Base-by-base conservation (phyloP, 1,139 yeast genomes). In the Scheffersomyces parashehatae region DNA sequence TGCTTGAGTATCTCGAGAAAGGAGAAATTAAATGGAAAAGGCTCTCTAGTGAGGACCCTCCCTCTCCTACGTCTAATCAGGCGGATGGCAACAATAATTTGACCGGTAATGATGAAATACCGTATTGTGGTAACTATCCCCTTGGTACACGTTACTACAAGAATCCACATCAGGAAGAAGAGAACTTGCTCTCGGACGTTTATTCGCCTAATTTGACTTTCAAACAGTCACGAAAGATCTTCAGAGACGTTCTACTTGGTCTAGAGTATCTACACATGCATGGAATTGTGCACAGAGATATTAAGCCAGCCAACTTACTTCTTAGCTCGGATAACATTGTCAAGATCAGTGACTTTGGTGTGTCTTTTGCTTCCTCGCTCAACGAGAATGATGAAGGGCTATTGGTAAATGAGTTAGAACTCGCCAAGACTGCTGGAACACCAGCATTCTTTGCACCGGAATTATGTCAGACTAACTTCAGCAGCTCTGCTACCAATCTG, bases 321-420 rank as follows among this genome's bases (percentile, higher is more conserved):
- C 82, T 90, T 3, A 77, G 88, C 31, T 73, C 80, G 14, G 84
- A 87, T 51, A 83, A 85, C 43, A 74, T 77, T 4, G 98, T 93
- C 28, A 93, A 93, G 64, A 95, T 95, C 29, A 86, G 96, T 26
- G 99, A 93, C 68, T 95, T 95, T 67, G 99, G 99, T 14, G 97
- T 95, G 8, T 90, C 98, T 1, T 88, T 88, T 65, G 95, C 95
- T 1, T 76, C 87, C 0, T 75, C 82, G 2, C 68, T 86, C 49
- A 76, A 69, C 55, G 82, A 72, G 15, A 70, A 68, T 38, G 81
- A 78, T 46, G 77, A 70, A 33, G 74, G 73, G 5, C 51, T 50
- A 37, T 52, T 64, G 29, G 66, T 68, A 15, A 82, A 84, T 59
- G 97, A 90, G 50, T 68, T 85, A 41, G 98, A 93, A 57, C 70